Evolutionary conservation across 2,329 filamentous ascomycete genomes (phyloP).

Genomic region (Aspergillus brasiliensis): DNA sequence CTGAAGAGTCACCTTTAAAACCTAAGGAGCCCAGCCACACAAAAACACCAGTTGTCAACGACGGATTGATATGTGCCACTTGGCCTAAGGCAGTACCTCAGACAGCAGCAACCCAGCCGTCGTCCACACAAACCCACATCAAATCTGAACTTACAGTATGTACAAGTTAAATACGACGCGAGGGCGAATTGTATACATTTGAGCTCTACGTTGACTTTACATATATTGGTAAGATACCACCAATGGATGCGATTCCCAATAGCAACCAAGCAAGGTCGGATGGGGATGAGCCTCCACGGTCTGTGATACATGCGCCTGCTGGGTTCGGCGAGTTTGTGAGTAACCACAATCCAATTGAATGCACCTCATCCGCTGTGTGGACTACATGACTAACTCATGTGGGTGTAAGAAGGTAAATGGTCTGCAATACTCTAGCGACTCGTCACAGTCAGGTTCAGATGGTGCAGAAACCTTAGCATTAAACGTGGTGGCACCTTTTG

Average conservation of each 20-base stretch:
- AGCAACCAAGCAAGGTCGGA: slow-evolving; percentile 49
- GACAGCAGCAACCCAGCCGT: not conserved
- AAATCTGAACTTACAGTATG: not conserved
- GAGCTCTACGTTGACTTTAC: not conserved
- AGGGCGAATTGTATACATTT: not conserved
- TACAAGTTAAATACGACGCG: not conserved
- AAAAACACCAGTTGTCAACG: no score
- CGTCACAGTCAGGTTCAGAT: slow-evolving; percentile 14
- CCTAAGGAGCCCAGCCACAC: no score
- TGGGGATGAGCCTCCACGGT: slow-evolving; percentile 72
- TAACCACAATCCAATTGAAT: slow-evolving; percentile 7
- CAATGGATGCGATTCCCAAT: slow-evolving; percentile 20
- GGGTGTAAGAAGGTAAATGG: slow-evolving; percentile 10
- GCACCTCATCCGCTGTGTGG: not conserved
- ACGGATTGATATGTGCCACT: not conserved
- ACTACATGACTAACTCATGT: not conserved
- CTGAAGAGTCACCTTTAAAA: slow-evolving; percentile 1
- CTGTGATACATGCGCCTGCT: slow-evolving; percentile 86
- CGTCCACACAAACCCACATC: not conserved
- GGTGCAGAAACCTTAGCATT: not conserved
- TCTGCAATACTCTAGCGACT: slow-evolving; percentile 9
- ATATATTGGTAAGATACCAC: slow-evolving; percentile 33
- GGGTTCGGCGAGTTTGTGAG: slow-evolving; percentile 80
- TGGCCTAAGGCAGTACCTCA: not conserved
- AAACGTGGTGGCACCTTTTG: slow-evolving; percentile 6